A percentile compares a stretch with the other conserved stretches of the same genome.
phyloP scores from a whole-genome alignment of 805 yeast species.

The Cyberlindnera nakhonratchasimensis region DNA sequence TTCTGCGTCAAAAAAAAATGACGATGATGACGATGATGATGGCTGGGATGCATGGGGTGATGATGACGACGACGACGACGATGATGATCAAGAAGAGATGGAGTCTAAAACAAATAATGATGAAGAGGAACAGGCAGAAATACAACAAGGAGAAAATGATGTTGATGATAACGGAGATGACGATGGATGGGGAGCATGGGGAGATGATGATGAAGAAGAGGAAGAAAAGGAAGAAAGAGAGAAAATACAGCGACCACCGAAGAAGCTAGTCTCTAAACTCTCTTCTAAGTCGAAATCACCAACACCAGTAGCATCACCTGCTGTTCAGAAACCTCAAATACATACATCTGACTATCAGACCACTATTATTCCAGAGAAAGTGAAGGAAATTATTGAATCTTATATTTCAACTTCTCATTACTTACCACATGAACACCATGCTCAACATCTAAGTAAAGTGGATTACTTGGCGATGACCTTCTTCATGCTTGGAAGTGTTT shows the following conservation, averaged over 20 bases:
- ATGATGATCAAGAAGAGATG: too few relatives aligned
- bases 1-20: neutral
- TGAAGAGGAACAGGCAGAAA: too few relatives aligned
- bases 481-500: slow-evolving; percentile 20
- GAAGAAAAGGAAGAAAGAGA: slow-evolving; percentile 2
- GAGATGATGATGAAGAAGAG: slow-evolving; percentile 17
- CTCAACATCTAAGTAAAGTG: slow-evolving; percentile 16
- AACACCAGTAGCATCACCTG: slow-evolving; percentile 11
- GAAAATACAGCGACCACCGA: slow-evolving; percentile 8
- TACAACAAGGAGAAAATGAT: neutral
- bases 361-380: slow-evolving; percentile 15
- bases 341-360: slow-evolving; percentile 3
- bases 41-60: slow-evolving; percentile 29
- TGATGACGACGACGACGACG: slow-evolving; percentile 20
- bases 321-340: slow-evolving; percentile 6
- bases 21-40: slow-evolving; percentile 13
- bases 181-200: slow-evolving; percentile 27
- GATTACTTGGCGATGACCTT: slow-evolving; percentile 17
- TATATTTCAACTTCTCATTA: slow-evolving; percentile 13
- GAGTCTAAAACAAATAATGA: too few relatives aligned
- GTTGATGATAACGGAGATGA: slow-evolving; percentile 5
- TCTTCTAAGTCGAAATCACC: slow-evolving; percentile 14
- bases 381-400: slow-evolving; percentile 15
- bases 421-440: slow-evolving; percentile 13
- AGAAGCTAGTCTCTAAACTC: slow-evolving; percentile 22